Evolutionary conservation across 2,329 filamentous ascomycete species (phyloP).

Genomic region (Scortechinia acanthostroma): DNA sequence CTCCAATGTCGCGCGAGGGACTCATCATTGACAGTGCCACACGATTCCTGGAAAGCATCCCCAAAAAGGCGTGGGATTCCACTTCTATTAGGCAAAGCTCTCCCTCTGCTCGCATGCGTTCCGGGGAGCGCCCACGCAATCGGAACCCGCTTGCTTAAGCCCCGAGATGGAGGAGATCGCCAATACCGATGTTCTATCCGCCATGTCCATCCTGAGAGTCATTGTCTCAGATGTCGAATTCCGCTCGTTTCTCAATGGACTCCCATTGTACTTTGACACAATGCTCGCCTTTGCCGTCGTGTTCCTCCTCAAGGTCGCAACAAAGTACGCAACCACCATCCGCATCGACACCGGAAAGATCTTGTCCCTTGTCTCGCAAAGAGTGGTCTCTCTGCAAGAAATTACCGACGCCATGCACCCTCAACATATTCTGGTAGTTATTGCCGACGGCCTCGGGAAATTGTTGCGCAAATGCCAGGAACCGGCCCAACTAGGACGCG

Average conservation of each 20-base stretch:
- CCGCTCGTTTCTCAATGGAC: slow-evolving; percentile 12
- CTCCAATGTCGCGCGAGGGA: not conserved
- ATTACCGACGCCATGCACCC: not conserved
- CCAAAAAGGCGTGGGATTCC: slow-evolving; percentile 17
- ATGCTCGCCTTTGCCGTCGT: slow-evolving; percentile 18
- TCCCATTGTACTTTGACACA: slow-evolving; percentile 16
- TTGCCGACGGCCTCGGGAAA: not conserved
- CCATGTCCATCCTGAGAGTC: slow-evolving; percentile 12
- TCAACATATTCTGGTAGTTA: not conserved
- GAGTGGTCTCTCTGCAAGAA: not conserved
- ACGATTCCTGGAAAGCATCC: slow-evolving; percentile 14
- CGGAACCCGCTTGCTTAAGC: not conserved
- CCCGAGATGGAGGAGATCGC: slow-evolving; percentile 10
- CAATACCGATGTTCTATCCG: slow-evolving; percentile 13
- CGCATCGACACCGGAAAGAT: not conserved
- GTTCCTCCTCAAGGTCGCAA: slow-evolving; percentile 11
- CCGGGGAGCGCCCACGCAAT: slow-evolving; percentile 10
- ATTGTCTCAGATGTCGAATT: slow-evolving; percentile 12
- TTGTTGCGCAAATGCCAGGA: not conserved
- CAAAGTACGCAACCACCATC: slow-evolving; percentile 1
- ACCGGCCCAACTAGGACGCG: not conserved
- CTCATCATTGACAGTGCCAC: not conserved
- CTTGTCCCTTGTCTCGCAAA: not conserved
- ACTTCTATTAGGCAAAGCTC: slow-evolving; percentile 22
- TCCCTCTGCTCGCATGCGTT: slow-evolving; percentile 20